These are phyloP conservation scores for Kwoniella heveanensis DNA, from an alignment of 768 basidiomycete species.

Conservation along the genomic window DNA sequence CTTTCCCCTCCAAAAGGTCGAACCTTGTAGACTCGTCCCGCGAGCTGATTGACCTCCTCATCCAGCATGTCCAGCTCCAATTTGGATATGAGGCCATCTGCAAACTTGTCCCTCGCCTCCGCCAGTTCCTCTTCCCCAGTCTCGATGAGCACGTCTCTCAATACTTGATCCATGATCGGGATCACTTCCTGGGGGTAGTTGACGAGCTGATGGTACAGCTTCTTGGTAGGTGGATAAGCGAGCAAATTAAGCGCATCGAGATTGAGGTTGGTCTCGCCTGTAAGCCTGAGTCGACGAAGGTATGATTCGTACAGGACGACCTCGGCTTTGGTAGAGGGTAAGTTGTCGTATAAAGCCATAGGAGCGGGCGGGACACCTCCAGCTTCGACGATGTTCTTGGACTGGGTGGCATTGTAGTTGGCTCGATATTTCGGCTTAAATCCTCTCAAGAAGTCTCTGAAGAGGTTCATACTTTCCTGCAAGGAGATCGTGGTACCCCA, in stretches of 20 bases:
- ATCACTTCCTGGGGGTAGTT: conserved; percentile 98
- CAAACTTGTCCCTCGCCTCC: conserved; percentile 46
- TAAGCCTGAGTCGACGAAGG: conserved; percentile 80
- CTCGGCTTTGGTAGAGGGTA: conserved; percentile 43
- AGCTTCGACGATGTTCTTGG: conserved; percentile 41
- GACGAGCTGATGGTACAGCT: conserved; percentile 77
- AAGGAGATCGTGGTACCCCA: conserved; percentile 98
- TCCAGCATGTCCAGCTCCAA: conserved; percentile 88
- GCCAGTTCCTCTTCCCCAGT: conserved; percentile 71
- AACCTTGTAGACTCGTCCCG: conserved; percentile 85
- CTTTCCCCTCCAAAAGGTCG: conserved; percentile 78
- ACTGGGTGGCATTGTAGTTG: conserved; percentile 61
- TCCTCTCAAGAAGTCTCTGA: conserved; percentile 81
- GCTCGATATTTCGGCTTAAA: conserved; percentile 91
- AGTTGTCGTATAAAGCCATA: conserved; percentile 52
- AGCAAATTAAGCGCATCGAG: conserved; percentile 82
- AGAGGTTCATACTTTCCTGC: conserved; percentile 84
- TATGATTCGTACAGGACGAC: conserved; percentile 72
- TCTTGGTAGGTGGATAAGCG: conserved; percentile 80
- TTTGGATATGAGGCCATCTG: conserved; percentile 63
- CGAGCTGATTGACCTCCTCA: conserved; percentile 84
- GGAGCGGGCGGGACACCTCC: conserved; percentile 42
- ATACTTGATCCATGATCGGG: conserved; percentile 93
- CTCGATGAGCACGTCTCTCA: conserved; percentile 91
- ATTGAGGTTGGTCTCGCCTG: conserved; percentile 90